phyloP scores from a whole-genome alignment of 495 filamentous ascomycete species.

The Xylaria telfairii region DNA sequence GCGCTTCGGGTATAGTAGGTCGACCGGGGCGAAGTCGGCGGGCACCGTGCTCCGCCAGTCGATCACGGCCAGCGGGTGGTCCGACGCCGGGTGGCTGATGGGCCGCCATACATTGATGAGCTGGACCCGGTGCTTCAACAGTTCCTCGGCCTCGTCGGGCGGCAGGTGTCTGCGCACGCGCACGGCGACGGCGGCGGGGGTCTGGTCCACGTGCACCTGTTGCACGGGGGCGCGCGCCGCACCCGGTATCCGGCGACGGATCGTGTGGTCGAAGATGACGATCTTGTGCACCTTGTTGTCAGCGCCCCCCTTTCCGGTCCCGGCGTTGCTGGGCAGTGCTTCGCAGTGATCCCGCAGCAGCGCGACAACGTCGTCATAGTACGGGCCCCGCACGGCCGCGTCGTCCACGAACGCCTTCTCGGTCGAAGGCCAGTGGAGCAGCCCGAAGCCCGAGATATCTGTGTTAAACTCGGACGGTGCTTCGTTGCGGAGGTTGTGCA shows the following conservation, averaged over 20 bases:
- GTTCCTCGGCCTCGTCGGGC: constrained; percentile 57
- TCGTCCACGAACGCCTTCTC: constrained; percentile 68
- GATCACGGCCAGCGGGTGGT: constrained; percentile 73
- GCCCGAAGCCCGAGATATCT: constrained; percentile 51
- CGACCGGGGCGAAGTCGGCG: constrained; percentile 69
- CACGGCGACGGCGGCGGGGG: constrained; percentile 61
- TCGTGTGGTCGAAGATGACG: constrained; percentile 87
- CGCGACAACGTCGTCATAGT: constrained; percentile 82
- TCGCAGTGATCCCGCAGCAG: constrained; percentile 57
- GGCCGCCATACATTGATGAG: constrained; percentile 90
- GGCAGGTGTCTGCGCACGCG: constrained; percentile 71
- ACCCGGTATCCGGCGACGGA: constrained; percentile 62
- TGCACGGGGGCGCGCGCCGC: constrained; percentile 70
- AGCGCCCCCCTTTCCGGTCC: not conserved
- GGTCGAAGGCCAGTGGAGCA: constrained; percentile 42
- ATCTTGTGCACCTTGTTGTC: constrained; percentile 57
- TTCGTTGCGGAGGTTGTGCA: constrained; percentile 40
- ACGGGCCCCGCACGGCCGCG: constrained; percentile 63
- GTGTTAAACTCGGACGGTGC: constrained; percentile 39
- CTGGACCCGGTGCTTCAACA: constrained; percentile 67
- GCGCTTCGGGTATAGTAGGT: constrained; percentile 75
- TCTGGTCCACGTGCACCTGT: constrained; percentile 85
- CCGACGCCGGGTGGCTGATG: constrained; percentile 67
- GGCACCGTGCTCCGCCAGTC: constrained; percentile 65
- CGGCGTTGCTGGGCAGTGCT: constrained; percentile 57